phyloP scores from a whole-genome alignment of 805 yeast species.

The Candida andamanensis region DNA sequence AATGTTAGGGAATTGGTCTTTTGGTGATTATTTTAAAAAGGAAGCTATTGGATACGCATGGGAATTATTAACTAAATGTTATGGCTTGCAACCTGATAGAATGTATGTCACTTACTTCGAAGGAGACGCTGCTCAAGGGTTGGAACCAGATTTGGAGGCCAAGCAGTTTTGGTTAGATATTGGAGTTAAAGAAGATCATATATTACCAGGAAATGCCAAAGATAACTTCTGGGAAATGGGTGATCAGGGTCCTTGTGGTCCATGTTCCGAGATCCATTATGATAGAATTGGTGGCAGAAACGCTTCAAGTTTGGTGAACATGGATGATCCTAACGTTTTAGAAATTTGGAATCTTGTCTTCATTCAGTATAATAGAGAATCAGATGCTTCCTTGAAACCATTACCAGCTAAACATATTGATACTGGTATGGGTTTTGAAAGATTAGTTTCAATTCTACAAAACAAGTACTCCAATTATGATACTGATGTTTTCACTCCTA shows the following conservation, averaged over 20 bases:
- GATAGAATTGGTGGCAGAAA: constrained; percentile 98
- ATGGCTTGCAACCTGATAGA: constrained; percentile 72
- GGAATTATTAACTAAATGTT: constrained; percentile 84
- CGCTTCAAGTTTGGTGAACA: constrained; percentile 83
- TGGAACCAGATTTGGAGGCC: constrained; percentile 93
- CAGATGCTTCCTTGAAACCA: constrained; percentile 71
- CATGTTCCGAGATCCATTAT: constrained; percentile 96
- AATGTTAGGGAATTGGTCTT: constrained; percentile 99
- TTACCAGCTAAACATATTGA: constrained; percentile 95
- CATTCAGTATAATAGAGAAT: constrained; percentile 93
- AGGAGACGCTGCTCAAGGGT: constrained; percentile 78
- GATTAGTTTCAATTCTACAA: constrained; percentile 91
- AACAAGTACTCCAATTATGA: constrained; percentile 91
- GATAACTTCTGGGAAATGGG: constrained; percentile 99
- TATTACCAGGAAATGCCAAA: constrained; percentile 81
- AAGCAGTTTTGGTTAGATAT: constrained; percentile 77
- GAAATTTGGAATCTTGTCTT: constrained; percentile 98
- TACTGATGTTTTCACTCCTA: constrained; percentile 92
- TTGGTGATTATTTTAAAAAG: constrained; percentile 96
- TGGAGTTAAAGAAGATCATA: constrained; percentile 90
- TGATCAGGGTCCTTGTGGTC: constrained; percentile 99
- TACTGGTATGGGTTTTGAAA: constrained; percentile 98
- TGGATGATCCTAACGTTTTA: constrained; percentile 96
- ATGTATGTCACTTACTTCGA: constrained; percentile 95
- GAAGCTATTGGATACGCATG: constrained; percentile 88